Evolutionary conservation across 805 yeast genomes (phyloP).

Genomic region (Ogataea methanolica): DNA sequence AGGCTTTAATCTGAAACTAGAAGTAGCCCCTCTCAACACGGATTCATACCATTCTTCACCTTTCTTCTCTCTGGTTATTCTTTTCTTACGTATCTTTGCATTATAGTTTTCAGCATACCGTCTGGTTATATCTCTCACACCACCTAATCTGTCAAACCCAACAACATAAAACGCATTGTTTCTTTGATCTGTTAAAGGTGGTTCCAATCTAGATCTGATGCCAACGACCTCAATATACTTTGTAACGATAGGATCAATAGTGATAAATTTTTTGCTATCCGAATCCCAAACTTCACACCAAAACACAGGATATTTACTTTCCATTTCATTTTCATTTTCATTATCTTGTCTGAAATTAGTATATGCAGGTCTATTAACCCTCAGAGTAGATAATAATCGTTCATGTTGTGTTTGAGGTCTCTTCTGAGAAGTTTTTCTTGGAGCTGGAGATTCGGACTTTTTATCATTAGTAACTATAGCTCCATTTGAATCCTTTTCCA

Average conservation of each 20-base stretch:
- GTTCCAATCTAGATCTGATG: constrained; percentile 47
- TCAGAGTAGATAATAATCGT: constrained; percentile 21
- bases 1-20: constrained; percentile 17
- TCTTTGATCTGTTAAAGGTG: constrained; percentile 54
- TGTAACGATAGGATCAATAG: constrained; percentile 75
- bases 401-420: constrained; percentile 24
- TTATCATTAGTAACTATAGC: constrained; percentile 3
- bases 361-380: constrained; percentile 22
- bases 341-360: constrained; percentile 6
- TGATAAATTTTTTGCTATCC: constrained; percentile 67
- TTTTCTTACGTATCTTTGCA: constrained; percentile 67
- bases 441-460: constrained; percentile 4
- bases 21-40: constrained; percentile 34
- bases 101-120: constrained; percentile 70
- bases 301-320: constrained; percentile 56
- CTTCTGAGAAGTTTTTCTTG: constrained; percentile 3
- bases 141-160: constrained; percentile 64
- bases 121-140: constrained; percentile 78
- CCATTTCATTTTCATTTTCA: constrained; percentile 6
- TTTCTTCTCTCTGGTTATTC: constrained; percentile 58
- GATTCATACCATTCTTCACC: constrained; percentile 59
- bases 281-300: constrained; percentile 96
- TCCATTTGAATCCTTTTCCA: constrained; percentile 15
- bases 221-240: constrained; percentile 59
- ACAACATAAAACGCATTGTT: constrained; percentile 70